phyloP scores from a whole-genome alignment of 2,329 filamentous ascomycete species.

The Pyrenochaeta sp. region DNA sequence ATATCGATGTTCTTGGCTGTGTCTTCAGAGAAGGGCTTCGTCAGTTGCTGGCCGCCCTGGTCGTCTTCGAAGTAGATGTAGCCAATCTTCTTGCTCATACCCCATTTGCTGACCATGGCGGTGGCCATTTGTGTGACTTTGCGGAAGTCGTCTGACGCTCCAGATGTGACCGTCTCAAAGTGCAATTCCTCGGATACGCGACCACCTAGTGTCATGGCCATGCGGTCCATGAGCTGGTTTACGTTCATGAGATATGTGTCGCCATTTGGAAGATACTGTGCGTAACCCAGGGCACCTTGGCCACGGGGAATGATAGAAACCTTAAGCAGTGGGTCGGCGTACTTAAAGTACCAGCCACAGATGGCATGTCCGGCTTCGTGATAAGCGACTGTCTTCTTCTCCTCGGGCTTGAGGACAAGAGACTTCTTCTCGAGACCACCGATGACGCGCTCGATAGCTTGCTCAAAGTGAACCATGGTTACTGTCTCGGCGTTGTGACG shows the following conservation, averaged over 20 bases:
- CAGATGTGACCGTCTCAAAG: slow-evolving; percentile 94
- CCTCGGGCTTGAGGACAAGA: slow-evolving; percentile 87
- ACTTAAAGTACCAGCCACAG: slow-evolving; percentile 97
- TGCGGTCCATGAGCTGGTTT: slow-evolving; percentile 96
- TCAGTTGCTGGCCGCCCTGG: slow-evolving; percentile 76
- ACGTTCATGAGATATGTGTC: slow-evolving; percentile 97
- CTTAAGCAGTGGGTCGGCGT: slow-evolving; percentile 96
- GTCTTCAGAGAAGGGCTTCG: slow-evolving; percentile 95
- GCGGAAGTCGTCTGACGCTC: slow-evolving; percentile 96
- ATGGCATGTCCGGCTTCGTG: slow-evolving; percentile 98
- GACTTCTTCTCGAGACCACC: slow-evolving; percentile 98
- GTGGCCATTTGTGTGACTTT: slow-evolving; percentile 97
- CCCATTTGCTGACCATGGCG: slow-evolving; percentile 99
- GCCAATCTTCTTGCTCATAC: slow-evolving; percentile 94
- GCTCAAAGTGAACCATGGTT: slow-evolving; percentile 90
- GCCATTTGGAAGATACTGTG: slow-evolving; percentile 90
- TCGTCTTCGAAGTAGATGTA: slow-evolving; percentile 90
- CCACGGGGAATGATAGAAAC: slow-evolving; percentile 98
- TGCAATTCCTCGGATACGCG: slow-evolving; percentile 96
- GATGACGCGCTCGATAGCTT: slow-evolving; percentile 96
- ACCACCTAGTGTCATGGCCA: slow-evolving; percentile 98
- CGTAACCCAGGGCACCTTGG: slow-evolving; percentile 91
- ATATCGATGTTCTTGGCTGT: slow-evolving; percentile 91
- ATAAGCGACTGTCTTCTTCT: slow-evolving; percentile 96
- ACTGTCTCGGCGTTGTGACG: slow-evolving; percentile 82